Evolutionary conservation across 1,284 basidiomycete species (phyloP), one percentile per base, ranked within the genome.

Genomic region (Sanghuangporus baumii): DNA sequence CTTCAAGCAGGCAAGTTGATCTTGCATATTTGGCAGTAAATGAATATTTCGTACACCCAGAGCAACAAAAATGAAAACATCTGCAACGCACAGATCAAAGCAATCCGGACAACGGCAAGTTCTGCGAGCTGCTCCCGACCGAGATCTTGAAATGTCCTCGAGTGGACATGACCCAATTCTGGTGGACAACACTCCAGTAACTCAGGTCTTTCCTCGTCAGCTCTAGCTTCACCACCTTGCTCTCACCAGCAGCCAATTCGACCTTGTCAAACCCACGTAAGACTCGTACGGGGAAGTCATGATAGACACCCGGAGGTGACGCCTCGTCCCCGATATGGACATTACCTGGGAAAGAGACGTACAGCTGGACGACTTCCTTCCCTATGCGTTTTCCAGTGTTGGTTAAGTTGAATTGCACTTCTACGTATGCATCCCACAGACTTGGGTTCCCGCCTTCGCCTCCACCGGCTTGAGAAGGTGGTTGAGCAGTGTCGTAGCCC

Each of bases 161-260:
- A 6, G 60, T 65, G 12, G 63, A 60, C 63, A 65, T 65, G 31
- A 65, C 37, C 63, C 63, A 65, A 55, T 65, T 65, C 52, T 65
- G 63, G 14, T 61, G 43, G 37, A 31, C 47, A 26, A 58, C 59
- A 34, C 47, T 46, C 63, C 63, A 65, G 34, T 65, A 65, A 34
- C 63, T 65, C 56, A 65, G 31, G 48, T 65, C 63, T 50, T 62
- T 65, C 20, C 63, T 59, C 26, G 63, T 65, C 38, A 65, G 38
- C 18, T 26, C 40, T 23, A 65, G 18, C 12, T 46, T 55, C 16
- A 61, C 59, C 41, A 11, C 43, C 56, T 47, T 58, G 41, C 60
- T 65, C 43, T 61, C 52, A 9, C 63, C 58, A 16, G 48, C 26
- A 3, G 11, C 56, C 4, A 65, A 20, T 41, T 65, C 63, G 26